Evolutionary conservation across 208 protist genomes (phyloP).

Genomic region (Acanthamoeba quina): DNA sequence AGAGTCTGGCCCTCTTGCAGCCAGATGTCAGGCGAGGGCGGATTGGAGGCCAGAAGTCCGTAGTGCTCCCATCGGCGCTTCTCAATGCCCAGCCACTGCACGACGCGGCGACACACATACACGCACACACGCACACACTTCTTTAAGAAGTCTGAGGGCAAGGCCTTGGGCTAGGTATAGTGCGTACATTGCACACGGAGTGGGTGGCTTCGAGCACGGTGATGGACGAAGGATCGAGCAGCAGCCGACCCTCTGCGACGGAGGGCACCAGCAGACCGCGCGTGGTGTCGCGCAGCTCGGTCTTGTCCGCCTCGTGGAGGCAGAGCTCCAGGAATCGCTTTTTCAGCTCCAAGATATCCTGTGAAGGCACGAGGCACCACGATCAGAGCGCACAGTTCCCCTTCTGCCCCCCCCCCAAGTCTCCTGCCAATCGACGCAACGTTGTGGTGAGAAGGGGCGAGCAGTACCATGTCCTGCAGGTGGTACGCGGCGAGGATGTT

Average conservation of each 20-base stretch:
- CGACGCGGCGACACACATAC: no score
- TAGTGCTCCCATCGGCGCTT: constrained; percentile 31
- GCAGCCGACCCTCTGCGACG: constrained; percentile 7
- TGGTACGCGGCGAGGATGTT: constrained; percentile 25
- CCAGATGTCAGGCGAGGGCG: background rate
- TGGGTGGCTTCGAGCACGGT: constrained; percentile 14
- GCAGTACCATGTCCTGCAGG: background rate
- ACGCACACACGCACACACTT: no score
- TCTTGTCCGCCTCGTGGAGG: background rate
- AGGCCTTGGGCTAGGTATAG: background rate
- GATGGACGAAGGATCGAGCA: constrained; percentile 33
- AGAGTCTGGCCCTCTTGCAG: constrained; percentile 32
- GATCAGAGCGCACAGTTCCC: background rate
- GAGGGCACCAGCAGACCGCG: constrained; percentile 1
- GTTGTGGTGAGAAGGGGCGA: background rate
- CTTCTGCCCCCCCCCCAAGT: background rate
- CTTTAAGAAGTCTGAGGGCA: background rate
- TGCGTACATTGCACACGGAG: background rate
- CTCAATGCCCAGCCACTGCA: constrained; percentile 57
- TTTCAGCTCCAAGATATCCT: constrained; percentile 54
- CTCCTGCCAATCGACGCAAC: no score
- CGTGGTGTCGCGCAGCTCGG: background rate
- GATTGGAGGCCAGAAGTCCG: background rate
- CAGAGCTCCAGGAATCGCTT: constrained; percentile 17
- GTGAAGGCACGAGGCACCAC: background rate